phyloP scores from a whole-genome alignment of 2,329 filamentous ascomycete genomes.

The Paecilomyces fulvus region DNA sequence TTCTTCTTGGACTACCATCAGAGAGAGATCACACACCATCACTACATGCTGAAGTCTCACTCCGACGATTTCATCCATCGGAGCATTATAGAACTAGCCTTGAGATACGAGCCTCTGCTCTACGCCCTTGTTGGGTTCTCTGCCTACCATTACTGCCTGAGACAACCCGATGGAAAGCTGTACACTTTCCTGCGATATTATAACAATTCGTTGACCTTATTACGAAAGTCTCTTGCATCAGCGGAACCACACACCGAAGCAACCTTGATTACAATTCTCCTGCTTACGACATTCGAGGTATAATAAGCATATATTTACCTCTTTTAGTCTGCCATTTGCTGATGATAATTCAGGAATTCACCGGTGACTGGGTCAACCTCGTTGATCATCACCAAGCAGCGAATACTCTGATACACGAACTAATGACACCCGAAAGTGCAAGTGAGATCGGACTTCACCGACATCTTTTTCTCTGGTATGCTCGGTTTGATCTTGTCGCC shows the following conservation, averaged over 20 bases:
- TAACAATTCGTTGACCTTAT: slow-evolving; percentile 71
- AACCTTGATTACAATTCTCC: slow-evolving; percentile 78
- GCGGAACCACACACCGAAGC: slow-evolving; percentile 63
- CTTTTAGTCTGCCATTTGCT: slow-evolving; percentile 5
- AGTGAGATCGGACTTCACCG: slow-evolving; percentile 62
- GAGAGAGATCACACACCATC: slow-evolving; percentile 68
- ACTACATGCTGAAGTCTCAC: slow-evolving; percentile 72
- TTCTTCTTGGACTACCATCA: slow-evolving; percentile 72
- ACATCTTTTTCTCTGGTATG: slow-evolving; percentile 79
- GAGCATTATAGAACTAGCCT: slow-evolving; percentile 62
- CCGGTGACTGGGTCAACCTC: slow-evolving; percentile 92
- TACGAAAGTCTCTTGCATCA: slow-evolving; percentile 63
- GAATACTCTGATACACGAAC: slow-evolving; percentile 64
- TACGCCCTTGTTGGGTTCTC: slow-evolving; percentile 84
- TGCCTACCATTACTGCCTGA: slow-evolving; percentile 73
- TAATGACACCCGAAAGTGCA: slow-evolving; percentile 70
- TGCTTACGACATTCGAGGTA: slow-evolving; percentile 91
- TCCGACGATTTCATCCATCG: slow-evolving; percentile 64
- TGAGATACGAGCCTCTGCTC: slow-evolving; percentile 70
- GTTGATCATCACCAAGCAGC: slow-evolving; percentile 90
- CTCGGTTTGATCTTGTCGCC: slow-evolving; percentile 76
- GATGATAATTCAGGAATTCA: slow-evolving; percentile 59
- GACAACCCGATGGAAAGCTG: slow-evolving; percentile 62
- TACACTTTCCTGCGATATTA: slow-evolving; percentile 82
- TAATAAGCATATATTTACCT: slow-evolving; percentile 12